phyloP scores from a whole-genome alignment of 1,139 yeast genomes.

The Yamadazyma sp. region DNA sequence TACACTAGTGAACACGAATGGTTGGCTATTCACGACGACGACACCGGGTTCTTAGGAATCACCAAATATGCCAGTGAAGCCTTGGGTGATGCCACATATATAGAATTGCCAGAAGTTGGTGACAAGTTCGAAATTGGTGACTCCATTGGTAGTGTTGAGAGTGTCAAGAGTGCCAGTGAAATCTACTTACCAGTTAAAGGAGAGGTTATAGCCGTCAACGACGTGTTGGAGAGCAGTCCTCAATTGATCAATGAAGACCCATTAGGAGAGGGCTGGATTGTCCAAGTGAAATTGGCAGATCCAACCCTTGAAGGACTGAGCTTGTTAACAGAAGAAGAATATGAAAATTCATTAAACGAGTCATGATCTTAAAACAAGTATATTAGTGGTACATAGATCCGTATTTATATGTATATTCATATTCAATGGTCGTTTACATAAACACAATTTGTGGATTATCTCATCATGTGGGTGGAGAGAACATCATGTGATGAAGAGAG shows the following conservation, averaged over 20 bases:
- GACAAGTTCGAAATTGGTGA: conserved; percentile 70
- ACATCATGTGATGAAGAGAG: too few species aligned
- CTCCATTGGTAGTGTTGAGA: conserved; percentile 87
- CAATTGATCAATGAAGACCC: conserved; percentile 84
- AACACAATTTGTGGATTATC: not conserved
- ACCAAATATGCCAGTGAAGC: conserved; percentile 96
- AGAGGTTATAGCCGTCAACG: conserved; percentile 71
- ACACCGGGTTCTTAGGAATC: conserved; percentile 83
- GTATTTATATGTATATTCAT: conserved; percentile 2
- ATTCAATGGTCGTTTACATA: not conserved
- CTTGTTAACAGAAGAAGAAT: conserved; percentile 53
- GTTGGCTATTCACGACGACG: conserved; percentile 84
- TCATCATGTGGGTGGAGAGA: not conserved
- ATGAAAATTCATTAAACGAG: conserved; percentile 55
- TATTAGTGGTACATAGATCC: not conserved
- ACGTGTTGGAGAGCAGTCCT: conserved; percentile 65
- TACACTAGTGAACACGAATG: conserved; percentile 95
- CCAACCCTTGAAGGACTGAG: conserved; percentile 28
- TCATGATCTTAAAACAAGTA: not conserved
- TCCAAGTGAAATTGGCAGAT: conserved; percentile 61
- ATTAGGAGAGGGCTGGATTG: conserved; percentile 92
- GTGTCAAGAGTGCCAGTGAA: conserved; percentile 93
- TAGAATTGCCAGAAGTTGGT: conserved; percentile 84
- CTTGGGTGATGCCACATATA: conserved; percentile 94
- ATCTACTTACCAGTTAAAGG: conserved; percentile 88